Conservation (phyloP, 1,139 yeast genomes). For the Pichia sp. region DNA sequence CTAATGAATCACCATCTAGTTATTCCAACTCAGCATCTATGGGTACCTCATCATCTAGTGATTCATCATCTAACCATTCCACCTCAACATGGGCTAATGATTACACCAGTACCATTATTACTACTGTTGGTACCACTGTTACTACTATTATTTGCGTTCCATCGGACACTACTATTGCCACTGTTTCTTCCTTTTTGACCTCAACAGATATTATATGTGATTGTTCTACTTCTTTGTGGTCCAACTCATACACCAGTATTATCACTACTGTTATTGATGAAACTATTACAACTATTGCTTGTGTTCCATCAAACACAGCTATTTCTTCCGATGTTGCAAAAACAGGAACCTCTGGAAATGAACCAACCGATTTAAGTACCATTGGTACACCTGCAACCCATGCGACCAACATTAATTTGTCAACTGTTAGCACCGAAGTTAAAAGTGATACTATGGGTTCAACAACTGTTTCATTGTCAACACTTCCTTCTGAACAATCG, state of each 20-base stretch:
- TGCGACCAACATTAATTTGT: background rate
- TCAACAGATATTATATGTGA: background rate
- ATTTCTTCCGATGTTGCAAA: background rate
- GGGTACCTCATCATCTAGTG: background rate
- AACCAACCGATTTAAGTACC: background rate
- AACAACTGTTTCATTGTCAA: background rate
- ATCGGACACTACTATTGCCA: background rate
- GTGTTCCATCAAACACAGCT: background rate
- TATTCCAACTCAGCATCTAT: too few relatives aligned
- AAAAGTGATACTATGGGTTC: too few relatives aligned
- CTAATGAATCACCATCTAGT: background rate
- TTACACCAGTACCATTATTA: background rate
- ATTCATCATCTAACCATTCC: too few relatives aligned
- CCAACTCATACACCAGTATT: background rate
- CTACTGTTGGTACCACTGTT: background rate
- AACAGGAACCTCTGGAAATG: background rate
- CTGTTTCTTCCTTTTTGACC: background rate
- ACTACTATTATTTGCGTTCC: background rate
- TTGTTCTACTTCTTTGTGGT: background rate
- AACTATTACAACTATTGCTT: background rate
- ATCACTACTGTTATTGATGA: background rate
- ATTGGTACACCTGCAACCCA: background rate
- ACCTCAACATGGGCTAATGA: background rate
- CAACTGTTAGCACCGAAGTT: too few relatives aligned
- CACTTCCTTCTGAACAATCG: background rate